Conservation (phyloP, 1,284 basidiomycete species). For the Chondrostereum purpureum region DNA sequence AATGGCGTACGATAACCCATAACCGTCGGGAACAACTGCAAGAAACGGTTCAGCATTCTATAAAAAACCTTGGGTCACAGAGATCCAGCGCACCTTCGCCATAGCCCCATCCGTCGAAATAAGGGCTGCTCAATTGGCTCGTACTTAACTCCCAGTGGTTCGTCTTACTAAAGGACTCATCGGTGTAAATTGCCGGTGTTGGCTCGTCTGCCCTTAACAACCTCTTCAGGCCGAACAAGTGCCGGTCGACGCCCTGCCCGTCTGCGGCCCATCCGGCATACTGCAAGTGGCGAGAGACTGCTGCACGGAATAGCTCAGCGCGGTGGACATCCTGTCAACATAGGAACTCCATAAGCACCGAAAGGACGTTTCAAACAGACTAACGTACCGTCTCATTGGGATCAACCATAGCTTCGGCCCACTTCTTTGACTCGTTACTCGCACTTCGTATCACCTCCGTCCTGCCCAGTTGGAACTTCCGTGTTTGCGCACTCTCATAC, state of each 20-base stretch:
- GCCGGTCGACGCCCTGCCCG: conserved; percentile 92
- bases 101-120: conserved; percentile 94
- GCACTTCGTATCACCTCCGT: conserved; percentile 93
- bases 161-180: conserved; percentile 66
- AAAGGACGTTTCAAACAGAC: not conserved
- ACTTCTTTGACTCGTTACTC: conserved; percentile 79
- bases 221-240: conserved; percentile 91
- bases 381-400: conserved; percentile 42
- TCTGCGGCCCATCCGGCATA: conserved; percentile 91
- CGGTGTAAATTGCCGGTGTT: conserved; percentile 74
- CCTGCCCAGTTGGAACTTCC: conserved; percentile 86
- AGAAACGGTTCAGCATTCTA: not conserved
- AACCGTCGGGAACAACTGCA: conserved; percentile 85
- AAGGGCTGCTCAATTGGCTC: conserved; percentile 78
- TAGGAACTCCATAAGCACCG: conserved; percentile 17
- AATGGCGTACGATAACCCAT: conserved; percentile 90
- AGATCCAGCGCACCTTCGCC: conserved; percentile 71
- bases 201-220: conserved; percentile 72
- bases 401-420: conserved; percentile 85
- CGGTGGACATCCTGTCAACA: conserved; percentile 53
- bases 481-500: conserved; percentile 93
- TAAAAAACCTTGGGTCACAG: not conserved
- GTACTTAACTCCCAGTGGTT: conserved; percentile 93
- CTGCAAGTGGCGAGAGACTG: conserved; percentile 77
- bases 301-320: conserved; percentile 69